A percentile compares a stretch with the other conserved stretches of the same genome.
phyloP scores from a whole-genome alignment of 2,329 filamentous ascomycete genomes.

The Aspergillus awamori region DNA sequence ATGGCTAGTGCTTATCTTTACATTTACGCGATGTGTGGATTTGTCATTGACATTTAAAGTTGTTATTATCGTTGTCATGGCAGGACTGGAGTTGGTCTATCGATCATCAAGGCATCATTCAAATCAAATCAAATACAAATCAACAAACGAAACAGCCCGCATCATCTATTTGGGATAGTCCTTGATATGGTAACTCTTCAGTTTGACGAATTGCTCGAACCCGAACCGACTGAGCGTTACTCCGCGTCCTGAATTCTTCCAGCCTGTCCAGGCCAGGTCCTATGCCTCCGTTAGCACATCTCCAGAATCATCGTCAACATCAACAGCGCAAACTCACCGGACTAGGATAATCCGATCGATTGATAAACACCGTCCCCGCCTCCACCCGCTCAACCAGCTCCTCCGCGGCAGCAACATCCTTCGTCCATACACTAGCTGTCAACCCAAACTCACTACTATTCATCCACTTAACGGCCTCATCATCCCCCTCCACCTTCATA shows the following conservation, averaged over 20 bases:
- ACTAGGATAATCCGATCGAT: conserved; percentile 85
- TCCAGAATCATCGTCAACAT: not conserved
- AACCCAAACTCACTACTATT: conserved; percentile 90
- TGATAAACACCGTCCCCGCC: conserved; percentile 90
- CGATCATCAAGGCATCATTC: too few relatives aligned
- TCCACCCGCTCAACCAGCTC: conserved; percentile 77
- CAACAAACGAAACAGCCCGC: not conserved
- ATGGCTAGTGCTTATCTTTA: not conserved
- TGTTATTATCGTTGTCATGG: not conserved
- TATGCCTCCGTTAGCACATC: conserved; percentile 36
- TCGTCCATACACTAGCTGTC: conserved; percentile 92
- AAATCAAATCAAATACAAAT: not conserved
- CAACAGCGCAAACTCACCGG: conserved; percentile 63
- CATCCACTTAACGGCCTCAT: conserved; percentile 79
- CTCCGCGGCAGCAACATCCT: conserved; percentile 73
- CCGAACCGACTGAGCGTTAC: conserved; percentile 82
- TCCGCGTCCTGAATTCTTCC: conserved; percentile 91
- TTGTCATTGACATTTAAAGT: not conserved
- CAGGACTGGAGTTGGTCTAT: too few relatives aligned
- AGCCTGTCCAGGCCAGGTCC: conserved; percentile 89
- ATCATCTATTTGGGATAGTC: conserved; percentile 7
- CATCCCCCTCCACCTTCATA: conserved; percentile 80
- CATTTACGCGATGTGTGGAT: not conserved
- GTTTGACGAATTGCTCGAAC: conserved; percentile 88
- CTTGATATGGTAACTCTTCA: conserved; percentile 88